Percentiles rank a stretch among this genome's conserved stretches.
Evolutionary conservation across 2,329 filamentous ascomycete species (phyloP).

Genomic region (Fusarium fracticaudum): DNA sequence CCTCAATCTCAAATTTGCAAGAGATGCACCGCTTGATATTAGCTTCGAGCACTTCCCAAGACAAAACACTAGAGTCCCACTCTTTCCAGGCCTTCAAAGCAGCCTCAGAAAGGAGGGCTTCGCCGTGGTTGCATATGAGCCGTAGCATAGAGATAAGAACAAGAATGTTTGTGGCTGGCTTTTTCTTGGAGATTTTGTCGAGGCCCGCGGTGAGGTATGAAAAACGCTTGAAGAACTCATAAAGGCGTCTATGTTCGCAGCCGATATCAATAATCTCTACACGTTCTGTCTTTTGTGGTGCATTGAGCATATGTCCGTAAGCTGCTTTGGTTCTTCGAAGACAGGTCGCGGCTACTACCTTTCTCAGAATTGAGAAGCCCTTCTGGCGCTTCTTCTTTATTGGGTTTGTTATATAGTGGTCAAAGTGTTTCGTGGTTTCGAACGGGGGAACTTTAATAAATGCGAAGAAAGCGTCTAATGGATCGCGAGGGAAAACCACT

Average conservation of each 20-base stretch:
- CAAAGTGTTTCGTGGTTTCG: background rate
- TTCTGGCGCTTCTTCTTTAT: background rate
- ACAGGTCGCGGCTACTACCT: background rate
- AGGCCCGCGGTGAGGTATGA: background rate
- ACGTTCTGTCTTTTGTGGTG: background rate
- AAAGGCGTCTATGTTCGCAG: background rate
- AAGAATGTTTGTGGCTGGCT: background rate
- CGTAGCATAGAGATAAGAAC: background rate
- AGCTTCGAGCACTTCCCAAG: background rate
- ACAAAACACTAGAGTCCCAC: background rate
- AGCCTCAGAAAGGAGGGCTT: background rate
- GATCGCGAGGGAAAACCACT: too few species aligned
- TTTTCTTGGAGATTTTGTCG: background rate
- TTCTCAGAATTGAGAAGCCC: background rate
- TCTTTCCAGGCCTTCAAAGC: background rate
- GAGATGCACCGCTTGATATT: background rate
- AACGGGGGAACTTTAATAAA: background rate
- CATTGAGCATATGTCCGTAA: background rate
- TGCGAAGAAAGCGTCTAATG: background rate
- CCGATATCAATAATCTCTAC: background rate
- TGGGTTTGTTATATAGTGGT: background rate
- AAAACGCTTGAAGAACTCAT: background rate
- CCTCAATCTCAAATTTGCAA: background rate
- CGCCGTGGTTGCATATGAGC: constrained; percentile 4
- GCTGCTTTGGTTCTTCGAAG: background rate